Evolutionary conservation across 1,284 basidiomycete species (phyloP), one percentile per base, ranked within the genome.

Genomic region (Cryptococcus sp.): DNA sequence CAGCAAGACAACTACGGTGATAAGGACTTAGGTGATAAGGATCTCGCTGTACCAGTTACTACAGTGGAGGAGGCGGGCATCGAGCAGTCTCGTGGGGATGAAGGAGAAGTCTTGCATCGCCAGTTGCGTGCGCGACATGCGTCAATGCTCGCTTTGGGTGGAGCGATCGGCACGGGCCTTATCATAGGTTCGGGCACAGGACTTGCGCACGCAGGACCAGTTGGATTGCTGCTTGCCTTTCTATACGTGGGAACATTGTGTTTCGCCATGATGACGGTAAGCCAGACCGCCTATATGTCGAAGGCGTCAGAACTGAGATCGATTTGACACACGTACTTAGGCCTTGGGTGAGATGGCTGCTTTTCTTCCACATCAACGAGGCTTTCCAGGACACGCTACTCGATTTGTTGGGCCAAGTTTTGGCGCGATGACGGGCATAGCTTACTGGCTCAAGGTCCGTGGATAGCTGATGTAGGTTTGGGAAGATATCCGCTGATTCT

Each of bases 161-260:
- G 79, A 8, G 73, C 74, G 41, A 81, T 81, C 53, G 80, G 80
- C 11, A 81, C 80, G 3, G 79, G 76, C 65, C 62, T 76, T 11
- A 69, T 76, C 61, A 75, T 81, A 38, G 78, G 79, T 27, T 72
- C 73, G 8, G 79, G 78, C 17, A 62, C 66, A 30, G 77, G 78
- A 19, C 71, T 81, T 5, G 65, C 68, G 4, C 69, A 54, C 5
- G 79, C 78, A 22, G 81, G 81, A 11, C 80, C 80, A 0, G 71
- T 72, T 22, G 73, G 73, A 20, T 46, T 61, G 67, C 57, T 69
- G 63, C 47, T 80, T 20, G 76, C 72, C 30, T 77, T 70, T 55
- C 65, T 72, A 53, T 63, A 50, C 30, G 58, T 63, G 20, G 61
- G 61, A 1, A 50, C 61, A 0, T 52, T 63, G 35, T 63, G 61